Base-by-base conservation (phyloP, 2,329 filamentous ascomycete genomes). In the Onygenales sp. region DNA sequence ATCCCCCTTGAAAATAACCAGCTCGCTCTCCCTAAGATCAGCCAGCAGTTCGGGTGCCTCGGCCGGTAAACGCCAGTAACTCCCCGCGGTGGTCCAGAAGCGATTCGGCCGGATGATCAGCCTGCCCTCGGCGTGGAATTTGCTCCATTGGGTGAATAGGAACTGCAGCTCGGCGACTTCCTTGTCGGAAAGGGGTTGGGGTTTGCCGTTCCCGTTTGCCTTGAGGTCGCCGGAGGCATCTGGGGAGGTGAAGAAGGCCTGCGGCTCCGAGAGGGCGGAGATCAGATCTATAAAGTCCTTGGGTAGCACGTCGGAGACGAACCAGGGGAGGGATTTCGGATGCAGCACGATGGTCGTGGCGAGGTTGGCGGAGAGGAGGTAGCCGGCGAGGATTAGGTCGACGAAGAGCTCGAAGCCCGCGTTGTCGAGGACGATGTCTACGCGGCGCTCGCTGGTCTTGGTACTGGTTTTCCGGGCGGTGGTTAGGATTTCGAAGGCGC, bases 331-430 rank as follows among this genome's bases (percentile, higher is more conserved):
- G 21, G 84, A 85, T 74, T 98, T 98, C 50, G 93, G 91, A 64
- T 95, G 91, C 8, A 98, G 79, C 17, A 97, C 84, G 11, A 98
- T 79, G 27, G 83, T 83, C 0, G 91, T 96, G 0, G 93, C 93
- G 5, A 98, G 81, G 0, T 86, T 88, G 0, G 89, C 79, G 0
- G 89, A 84, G 6, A 98, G 78, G 11, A 98, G 78, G 67, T 95
- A 98, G 0, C 91, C 92, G 0, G 89, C 91, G 2, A 98, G 79
- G 54, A 97, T 84, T 8, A 98, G 79, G 66, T 98, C 93, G 59
- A 97, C 93, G 66, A 90, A 98, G 10, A 98, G 80, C 75, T 98
- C 93, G 66, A 98, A 98, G 5, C 93, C 93, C 17, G 93, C 89
- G 63, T 98, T 98, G 69, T 98, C 93, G 5, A 98, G 85, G 2